Evolutionary conservation across 2,329 filamentous ascomycete species (phyloP), one percentile per base, ranked within the genome.

Genomic region (Colletotrichum spaethianum): DNA sequence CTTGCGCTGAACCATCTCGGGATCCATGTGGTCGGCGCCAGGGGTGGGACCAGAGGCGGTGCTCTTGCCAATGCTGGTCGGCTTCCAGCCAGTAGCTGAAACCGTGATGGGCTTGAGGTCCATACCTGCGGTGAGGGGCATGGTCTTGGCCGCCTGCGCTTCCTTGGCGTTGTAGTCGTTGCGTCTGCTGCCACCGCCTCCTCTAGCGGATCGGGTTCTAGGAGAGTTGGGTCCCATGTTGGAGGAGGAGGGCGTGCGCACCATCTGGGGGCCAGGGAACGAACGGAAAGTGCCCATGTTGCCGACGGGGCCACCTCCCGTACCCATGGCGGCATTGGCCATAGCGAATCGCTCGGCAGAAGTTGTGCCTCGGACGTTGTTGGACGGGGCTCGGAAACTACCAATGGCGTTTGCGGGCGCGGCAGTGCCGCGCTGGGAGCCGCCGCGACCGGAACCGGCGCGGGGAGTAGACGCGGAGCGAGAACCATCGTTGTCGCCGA

Each of bases 1-100:
- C 92, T 99, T 99, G 77, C 96, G 93, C 86, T 99, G 96, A 70
- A 99, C 96, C 87, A 96, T 91, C 78, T 96, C 94, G 31, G 96
- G 96, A 75, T 97, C 91, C 85, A 98, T 90, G 77, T 94, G 88
- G 62, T 86, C 85, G 67, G 83, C 80, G 46, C 83, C 80, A 53
- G 83, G 74, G 48, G 85, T 82, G 62, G 80, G 73, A 38, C 81
- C 80, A 48, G 80, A 79, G 40, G 81, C 76, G 62, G 77, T 66
- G 73, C 81, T 82, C 75, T 82, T 84, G 63, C 85, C 87, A 63
- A 97, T 74, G 77, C 93, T 96, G 65, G 87, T 91, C 33, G 96
- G 94, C 85, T 97, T 98, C 96, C 96, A 99, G 63, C 96, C 96
- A 68, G 85, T 89, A n/a, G 89, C 76, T 0, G 94, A 92, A 52